Evolutionary conservation across 345 rosid species (phyloP).

Genomic region (Linum lewisii): DNA sequence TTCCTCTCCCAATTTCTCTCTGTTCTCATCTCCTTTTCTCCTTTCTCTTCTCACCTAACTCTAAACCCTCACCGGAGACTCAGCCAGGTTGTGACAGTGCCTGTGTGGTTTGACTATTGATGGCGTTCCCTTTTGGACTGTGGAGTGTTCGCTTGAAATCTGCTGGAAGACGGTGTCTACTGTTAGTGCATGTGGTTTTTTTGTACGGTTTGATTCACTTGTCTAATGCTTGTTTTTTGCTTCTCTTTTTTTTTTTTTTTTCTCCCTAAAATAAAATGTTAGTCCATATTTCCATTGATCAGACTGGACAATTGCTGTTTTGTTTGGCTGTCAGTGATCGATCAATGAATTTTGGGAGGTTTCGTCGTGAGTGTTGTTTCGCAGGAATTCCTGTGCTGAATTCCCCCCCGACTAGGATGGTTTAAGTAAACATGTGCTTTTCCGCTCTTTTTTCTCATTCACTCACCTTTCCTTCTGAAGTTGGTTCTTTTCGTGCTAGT

Average conservation of each 20-base stretch:
- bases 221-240: not conserved
- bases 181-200: not conserved
- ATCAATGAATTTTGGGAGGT: no score
- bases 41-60: no score
- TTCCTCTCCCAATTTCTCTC: no score
- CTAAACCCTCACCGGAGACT: no score
- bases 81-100: not conserved
- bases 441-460: no score
- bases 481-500: not conserved
- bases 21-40: not conserved
- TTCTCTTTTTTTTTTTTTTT: no score
- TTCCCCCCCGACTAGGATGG: no score
- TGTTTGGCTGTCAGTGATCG: not conserved
- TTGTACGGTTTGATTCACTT: not conserved
- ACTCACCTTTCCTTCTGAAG: not conserved
- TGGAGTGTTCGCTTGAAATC: not conserved
- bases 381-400: no score
- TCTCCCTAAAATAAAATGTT: no score
- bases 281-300: no score
- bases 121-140: not conserved
- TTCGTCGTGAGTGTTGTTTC: no score
- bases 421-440: no score
- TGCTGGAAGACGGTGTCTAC: not conserved
- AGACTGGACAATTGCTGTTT: not conserved
- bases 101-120: not conserved